These are phyloP conservation scores for Quercus agrifolia DNA, from an alignment of 306 rosid genomes.

Conservation along the genomic window DNA sequence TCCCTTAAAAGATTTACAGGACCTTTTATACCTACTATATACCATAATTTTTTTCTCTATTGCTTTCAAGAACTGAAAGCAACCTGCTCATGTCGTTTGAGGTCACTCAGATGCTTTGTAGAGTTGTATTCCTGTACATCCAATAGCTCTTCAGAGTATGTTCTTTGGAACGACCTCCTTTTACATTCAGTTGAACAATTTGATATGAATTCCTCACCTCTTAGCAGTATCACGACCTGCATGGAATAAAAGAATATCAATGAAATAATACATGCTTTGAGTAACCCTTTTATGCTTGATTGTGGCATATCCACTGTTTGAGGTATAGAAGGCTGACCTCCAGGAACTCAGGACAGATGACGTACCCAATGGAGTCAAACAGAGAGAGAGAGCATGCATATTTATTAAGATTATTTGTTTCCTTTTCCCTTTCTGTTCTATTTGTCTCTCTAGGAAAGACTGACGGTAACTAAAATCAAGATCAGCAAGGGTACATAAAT, in stretches of 20 bases:
- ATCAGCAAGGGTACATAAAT: background rate
- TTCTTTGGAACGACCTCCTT: slow-evolving; percentile 43
- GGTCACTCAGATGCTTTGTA: slow-evolving; percentile 61
- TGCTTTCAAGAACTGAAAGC: slow-evolving; percentile 39
- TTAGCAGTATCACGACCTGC: slow-evolving; percentile 57
- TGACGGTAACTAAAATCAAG: background rate
- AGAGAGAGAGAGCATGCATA: background rate
- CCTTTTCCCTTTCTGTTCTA: background rate
- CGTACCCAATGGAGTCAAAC: background rate
- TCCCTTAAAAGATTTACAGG: background rate
- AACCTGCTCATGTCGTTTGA: slow-evolving; percentile 46
- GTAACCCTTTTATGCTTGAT: background rate
- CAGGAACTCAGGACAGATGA: background rate
- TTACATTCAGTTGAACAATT: slow-evolving; percentile 19
- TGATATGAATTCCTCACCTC: slow-evolving; percentile 42
- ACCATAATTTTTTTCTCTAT: background rate
- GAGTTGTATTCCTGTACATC: slow-evolving; percentile 85
- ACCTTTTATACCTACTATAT: background rate
- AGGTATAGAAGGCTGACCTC: background rate
- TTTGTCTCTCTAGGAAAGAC: background rate
- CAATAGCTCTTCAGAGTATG: slow-evolving; percentile 75
- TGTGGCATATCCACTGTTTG: background rate
- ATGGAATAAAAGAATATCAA: slow-evolving; percentile 10
- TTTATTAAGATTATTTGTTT: background rate
- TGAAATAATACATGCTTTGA: background rate